Evolutionary conservation across 441 rosid species (phyloP), one percentile per base, ranked within the genome.

Genomic region (Capsella rubella): DNA sequence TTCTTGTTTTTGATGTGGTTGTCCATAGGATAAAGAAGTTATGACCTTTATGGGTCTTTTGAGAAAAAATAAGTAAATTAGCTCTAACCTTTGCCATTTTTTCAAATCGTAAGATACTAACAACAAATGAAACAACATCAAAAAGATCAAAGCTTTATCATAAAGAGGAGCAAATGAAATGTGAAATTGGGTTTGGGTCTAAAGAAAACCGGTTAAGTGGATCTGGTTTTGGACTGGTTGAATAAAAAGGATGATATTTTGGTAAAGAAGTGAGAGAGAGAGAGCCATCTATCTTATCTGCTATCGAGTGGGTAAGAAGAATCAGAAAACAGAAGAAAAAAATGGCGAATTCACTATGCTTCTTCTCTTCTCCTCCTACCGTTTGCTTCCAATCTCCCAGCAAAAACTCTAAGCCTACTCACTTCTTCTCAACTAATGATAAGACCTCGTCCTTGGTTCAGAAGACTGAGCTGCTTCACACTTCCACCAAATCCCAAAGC

Each of bases 321-420:
- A 58, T 28, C 71, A 64, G 61, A 78, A 46, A 47, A 46, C 8
- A 60, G 28, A 53, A 60, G 5, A 31, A 31, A 80, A 32, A 32
- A 80, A 87, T 90, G 95, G 84, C 94, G 40, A 85, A 64, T 67
- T 80, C 89, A 74, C 27, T 86, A 25, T 80, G 84, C 78, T 86
- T 73, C 75, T 64, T 76, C 40, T 18, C 80, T 57, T 55, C 80
- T 50, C 80, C 87, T 32, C 81, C 87, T 45, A 64, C 79, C 53
- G 84, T 80, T 79, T 83, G 87, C 68, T 66, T 71, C 25, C 74
- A 72, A 31, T 53, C 83, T 75, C 79, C 90, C 10, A 80, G 4
- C 25, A 47, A 69, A 82, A 75, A 55, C 81, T 75, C 77, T 89
- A 93, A 86, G 56, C 60, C 60, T 67, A 6, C 61, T 61, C 61